A percentile compares a stretch with the other conserved stretches of the same genome.
phyloP scores from a whole-genome alignment of 2,329 filamentous ascomycete species.

The Graphilbum fragrans region DNA sequence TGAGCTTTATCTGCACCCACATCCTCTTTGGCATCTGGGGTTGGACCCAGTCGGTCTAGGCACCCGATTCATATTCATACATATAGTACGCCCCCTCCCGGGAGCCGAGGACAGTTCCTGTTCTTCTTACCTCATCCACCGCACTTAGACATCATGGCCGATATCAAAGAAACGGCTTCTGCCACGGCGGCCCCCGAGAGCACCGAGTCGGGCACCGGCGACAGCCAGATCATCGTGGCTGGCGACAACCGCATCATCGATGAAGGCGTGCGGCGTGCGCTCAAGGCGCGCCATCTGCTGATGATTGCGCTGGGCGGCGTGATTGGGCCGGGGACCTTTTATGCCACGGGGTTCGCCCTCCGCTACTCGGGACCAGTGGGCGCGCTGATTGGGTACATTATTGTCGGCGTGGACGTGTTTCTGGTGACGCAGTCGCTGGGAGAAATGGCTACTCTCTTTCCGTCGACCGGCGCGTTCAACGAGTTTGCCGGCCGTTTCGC shows the following conservation, averaged over 20 bases:
- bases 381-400: slow-evolving; percentile 26
- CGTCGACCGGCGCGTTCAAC: slow-evolving; percentile 37
- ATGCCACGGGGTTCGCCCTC: slow-evolving; percentile 30
- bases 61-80: too few species aligned
- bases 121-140: too few species aligned
- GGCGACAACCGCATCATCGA: slow-evolving; percentile 3
- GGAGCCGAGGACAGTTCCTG: too few species aligned
- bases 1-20: too few species aligned
- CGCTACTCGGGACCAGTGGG: slow-evolving; percentile 26
- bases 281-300: slow-evolving; percentile 31
- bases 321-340: slow-evolving; percentile 33
- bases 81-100: too few species aligned
- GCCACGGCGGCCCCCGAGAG: too few species aligned
- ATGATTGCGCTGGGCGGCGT: slow-evolving; percentile 33
- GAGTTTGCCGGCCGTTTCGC: slow-evolving; percentile 33
- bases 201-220: too few species aligned
- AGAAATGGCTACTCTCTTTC: slow-evolving; percentile 51
- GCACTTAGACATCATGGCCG: too few species aligned
- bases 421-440: slow-evolving; percentile 28
- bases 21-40: too few species aligned
- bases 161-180: too few species aligned
- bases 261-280: slow-evolving; percentile 4
- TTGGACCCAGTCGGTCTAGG: too few species aligned
- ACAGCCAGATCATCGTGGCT: slow-evolving; percentile 1
- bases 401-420: slow-evolving; percentile 30